Conservation (phyloP, 257 asterid genomes). For the Nicotiana attenuata region DNA sequence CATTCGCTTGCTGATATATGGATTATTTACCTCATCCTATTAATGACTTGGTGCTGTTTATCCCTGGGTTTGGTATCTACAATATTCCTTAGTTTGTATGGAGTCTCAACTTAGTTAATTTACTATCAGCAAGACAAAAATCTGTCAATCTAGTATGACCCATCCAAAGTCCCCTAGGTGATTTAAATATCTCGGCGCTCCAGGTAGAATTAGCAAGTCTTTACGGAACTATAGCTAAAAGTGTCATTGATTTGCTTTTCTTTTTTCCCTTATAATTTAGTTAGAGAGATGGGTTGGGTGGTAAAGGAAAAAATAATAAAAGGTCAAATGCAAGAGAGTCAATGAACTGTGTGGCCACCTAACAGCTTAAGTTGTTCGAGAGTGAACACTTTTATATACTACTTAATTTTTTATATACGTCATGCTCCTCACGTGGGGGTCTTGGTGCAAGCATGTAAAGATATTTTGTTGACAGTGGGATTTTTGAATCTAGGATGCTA, state of each 20-base stretch:
- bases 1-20: not conserved
- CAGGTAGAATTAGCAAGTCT: not conserved
- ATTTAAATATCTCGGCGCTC: not conserved
- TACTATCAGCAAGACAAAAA: not conserved
- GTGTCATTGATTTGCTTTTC: not conserved
- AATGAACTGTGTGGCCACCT: not conserved
- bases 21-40: not conserved
- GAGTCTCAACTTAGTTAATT: not conserved
- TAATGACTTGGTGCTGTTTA: not conserved
- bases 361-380: not conserved
- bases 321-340: not conserved
- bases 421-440: not conserved
- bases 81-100: not conserved
- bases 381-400: not conserved
- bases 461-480: not conserved
- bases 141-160: not conserved
- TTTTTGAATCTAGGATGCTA: not conserved
- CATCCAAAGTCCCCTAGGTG: not conserved
- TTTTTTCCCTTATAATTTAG: not conserved
- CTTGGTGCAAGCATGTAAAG: not conserved
- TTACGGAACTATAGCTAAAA: not conserved
- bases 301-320: not conserved
- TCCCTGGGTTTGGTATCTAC: not conserved
- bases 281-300: not conserved
- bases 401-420: not conserved